Evolutionary conservation across 176 grass and related monocot species (phyloP).

Genomic region (Elaeis guineensis): DNA sequence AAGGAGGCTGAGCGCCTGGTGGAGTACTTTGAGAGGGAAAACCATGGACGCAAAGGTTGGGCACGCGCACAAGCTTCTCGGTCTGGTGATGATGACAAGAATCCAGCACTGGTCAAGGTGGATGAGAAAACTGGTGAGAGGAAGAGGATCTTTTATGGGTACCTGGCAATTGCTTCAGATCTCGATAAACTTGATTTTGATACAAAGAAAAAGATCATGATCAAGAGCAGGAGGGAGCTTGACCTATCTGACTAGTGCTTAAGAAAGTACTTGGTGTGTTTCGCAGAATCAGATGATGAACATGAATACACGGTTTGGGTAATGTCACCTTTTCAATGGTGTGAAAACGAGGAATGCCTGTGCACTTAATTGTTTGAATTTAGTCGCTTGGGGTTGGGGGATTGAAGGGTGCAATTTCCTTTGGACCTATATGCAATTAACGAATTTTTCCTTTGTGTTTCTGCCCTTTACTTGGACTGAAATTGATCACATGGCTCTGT

Average conservation of each 20-base stretch:
- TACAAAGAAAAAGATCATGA: slow-evolving; percentile 59
- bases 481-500: no score
- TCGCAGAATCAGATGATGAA: no score
- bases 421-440: no score
- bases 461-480: no score
- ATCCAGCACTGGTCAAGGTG: slow-evolving; percentile 58
- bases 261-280: no score
- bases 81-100: slow-evolving; percentile 54
- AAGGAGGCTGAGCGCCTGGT: slow-evolving; percentile 78
- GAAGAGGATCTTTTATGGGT: slow-evolving; percentile 84
- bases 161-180: slow-evolving; percentile 64
- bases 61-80: slow-evolving; percentile 29
- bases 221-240: slow-evolving; percentile 85
- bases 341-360: no score
- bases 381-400: no score
- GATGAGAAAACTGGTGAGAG: slow-evolving; percentile 68
- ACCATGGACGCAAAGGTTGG: slow-evolving; percentile 74
- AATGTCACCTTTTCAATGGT: no score
- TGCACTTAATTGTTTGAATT: no score
- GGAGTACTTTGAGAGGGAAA: slow-evolving; percentile 60
- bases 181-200: slow-evolving; percentile 73
- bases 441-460: no score
- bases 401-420: no score
- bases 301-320: no score
- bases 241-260: slow-evolving; percentile 58